phyloP scores from a whole-genome alignment of 345 rosid species.

The Erodium maritimum region DNA sequence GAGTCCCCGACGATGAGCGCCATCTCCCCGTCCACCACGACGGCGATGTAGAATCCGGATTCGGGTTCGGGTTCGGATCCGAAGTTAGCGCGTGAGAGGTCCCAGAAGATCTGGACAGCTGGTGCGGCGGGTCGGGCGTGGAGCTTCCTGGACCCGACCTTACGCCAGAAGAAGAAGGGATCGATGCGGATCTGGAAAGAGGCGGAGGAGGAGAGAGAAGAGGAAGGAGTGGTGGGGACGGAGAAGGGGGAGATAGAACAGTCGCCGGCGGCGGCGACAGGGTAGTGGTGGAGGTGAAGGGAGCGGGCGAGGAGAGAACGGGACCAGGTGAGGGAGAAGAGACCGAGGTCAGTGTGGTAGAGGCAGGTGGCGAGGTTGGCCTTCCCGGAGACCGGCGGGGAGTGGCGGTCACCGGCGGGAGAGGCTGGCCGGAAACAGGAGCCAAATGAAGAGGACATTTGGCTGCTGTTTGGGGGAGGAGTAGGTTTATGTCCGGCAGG shows the following conservation, averaged over 20 bases:
- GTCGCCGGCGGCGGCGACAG: no score
- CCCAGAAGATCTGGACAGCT: slow-evolving; percentile 74
- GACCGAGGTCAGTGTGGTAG: slow-evolving; percentile 67
- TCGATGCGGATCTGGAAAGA: slow-evolving; percentile 61
- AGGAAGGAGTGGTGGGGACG: no score
- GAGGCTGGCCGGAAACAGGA: slow-evolving; percentile 1
- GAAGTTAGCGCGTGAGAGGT: slow-evolving; percentile 61
- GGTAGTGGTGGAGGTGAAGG: slow-evolving; percentile 61
- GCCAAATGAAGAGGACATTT: no score
- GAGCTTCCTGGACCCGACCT: slow-evolving; percentile 52
- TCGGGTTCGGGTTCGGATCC: slow-evolving; percentile 75
- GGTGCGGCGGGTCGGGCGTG: not conserved
- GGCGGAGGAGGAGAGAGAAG: slow-evolving; percentile 36
- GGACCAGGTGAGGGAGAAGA: slow-evolving; percentile 86
- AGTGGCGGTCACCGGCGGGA: slow-evolving; percentile 12
- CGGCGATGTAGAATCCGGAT: slow-evolving; percentile 72
- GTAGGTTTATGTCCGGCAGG: no score
- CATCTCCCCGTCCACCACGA: slow-evolving; percentile 57
- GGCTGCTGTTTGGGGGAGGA: no score
- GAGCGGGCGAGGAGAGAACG: slow-evolving; percentile 63
- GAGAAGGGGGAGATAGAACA: slow-evolving; percentile 30
- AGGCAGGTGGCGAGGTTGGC: slow-evolving; percentile 51
- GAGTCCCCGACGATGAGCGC: slow-evolving; percentile 66
- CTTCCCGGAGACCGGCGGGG: slow-evolving; percentile 23
- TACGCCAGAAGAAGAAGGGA: slow-evolving; percentile 71